phyloP scores from a whole-genome alignment of 2,329 filamentous ascomycete genomes.

The Ambrosiella cleistominuta region DNA sequence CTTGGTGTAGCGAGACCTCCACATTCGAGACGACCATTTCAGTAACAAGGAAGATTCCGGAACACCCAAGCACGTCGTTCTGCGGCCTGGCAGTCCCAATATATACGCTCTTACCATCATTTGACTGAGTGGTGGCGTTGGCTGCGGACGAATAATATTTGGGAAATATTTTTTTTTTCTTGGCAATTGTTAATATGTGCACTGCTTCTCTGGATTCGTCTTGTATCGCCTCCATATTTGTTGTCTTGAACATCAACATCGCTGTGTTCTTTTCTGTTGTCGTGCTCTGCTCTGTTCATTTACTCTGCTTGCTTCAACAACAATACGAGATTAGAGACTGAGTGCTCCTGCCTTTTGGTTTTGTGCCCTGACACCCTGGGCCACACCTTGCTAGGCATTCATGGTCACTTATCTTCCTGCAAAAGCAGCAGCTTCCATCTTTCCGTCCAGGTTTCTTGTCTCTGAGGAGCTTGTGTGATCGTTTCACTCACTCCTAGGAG shows the following conservation, averaged over 20 bases:
- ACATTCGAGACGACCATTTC: too few species aligned
- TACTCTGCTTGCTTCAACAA: background rate
- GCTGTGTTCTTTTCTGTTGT: background rate
- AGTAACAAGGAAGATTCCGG: too few species aligned
- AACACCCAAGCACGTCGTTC: too few species aligned
- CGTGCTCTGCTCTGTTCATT: background rate
- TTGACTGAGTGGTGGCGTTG: too few species aligned
- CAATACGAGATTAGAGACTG: background rate
- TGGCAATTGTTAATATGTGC: background rate
- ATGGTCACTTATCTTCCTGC: background rate
- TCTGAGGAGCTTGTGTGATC: background rate
- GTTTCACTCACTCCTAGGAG: background rate
- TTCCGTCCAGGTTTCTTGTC: background rate
- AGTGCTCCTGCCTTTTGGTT: background rate
- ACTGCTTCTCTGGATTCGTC: background rate
- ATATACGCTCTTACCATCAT: too few species aligned
- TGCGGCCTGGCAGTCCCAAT: too few species aligned
- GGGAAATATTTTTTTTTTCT: background rate
- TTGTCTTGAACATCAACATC: background rate
- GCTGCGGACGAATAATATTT: too few species aligned
- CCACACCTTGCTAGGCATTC: background rate
- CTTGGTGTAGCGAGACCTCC: background rate
- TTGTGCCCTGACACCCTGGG: background rate
- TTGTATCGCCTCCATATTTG: background rate
- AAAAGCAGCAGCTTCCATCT: background rate